Conservation (phyloP, 371 early-diverging fungal species). For the Apophysomyces ossiformis region DNA sequence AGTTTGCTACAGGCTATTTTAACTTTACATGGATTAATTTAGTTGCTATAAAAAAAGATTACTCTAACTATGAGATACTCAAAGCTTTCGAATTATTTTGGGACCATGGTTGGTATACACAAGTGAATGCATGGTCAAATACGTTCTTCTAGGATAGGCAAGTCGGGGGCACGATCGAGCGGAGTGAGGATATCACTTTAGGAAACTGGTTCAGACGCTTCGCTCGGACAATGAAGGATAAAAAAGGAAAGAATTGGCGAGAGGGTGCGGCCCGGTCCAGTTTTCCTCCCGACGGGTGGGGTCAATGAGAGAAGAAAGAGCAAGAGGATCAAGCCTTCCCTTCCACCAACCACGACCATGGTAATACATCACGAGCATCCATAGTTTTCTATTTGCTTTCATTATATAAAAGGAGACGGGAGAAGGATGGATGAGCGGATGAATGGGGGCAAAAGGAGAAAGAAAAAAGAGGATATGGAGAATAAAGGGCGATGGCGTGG, state of each 20-base stretch:
- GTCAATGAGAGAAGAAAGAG: constrained; percentile 1
- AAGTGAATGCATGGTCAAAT: too few species aligned
- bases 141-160: too few species aligned
- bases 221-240: too few species aligned
- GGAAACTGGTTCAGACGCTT: too few species aligned
- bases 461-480: not conserved
- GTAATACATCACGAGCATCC: not conserved
- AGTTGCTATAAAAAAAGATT: too few species aligned
- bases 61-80: too few species aligned
- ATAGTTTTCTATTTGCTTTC: not conserved
- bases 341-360: constrained; percentile 5
- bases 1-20: too few species aligned
- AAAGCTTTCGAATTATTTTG: too few species aligned
- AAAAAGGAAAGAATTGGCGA: not conserved
- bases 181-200: too few species aligned
- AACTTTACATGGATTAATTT: too few species aligned
- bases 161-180: too few species aligned
- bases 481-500: not conserved
- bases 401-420: not conserved
- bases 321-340: not conserved
- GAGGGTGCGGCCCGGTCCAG: not conserved
- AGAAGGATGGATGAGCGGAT: constrained; percentile 19
- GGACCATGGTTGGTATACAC: too few species aligned
- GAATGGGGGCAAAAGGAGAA: not conserved
- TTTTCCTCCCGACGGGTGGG: not conserved